Conservation (phyloP, 306 rosid species). For the Urtica urens region DNA sequence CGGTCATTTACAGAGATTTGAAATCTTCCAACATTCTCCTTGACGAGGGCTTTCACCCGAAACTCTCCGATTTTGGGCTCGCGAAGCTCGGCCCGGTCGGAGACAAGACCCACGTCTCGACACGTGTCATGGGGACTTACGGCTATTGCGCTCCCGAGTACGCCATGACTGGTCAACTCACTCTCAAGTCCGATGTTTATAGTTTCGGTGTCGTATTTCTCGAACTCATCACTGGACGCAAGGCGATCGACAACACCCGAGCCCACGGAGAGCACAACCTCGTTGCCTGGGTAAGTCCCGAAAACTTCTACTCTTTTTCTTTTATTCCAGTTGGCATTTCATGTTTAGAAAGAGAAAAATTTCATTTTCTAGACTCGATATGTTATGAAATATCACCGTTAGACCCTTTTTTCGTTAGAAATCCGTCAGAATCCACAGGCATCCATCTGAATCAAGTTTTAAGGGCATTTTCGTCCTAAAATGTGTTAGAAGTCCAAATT, state of each 20-base stretch:
- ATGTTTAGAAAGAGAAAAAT: not conserved
- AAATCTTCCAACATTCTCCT: slow-evolving; percentile 77
- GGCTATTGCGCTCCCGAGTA: slow-evolving; percentile 91
- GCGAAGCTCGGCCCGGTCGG: slow-evolving; percentile 75
- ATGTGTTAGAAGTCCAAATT: no score
- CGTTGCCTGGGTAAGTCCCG: slow-evolving; percentile 64
- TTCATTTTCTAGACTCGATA: no score
- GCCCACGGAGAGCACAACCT: slow-evolving; percentile 53
- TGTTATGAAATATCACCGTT: no score
- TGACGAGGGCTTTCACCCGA: slow-evolving; percentile 56
- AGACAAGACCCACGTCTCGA: slow-evolving; percentile 72
- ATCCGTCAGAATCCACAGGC: no score
- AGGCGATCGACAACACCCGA: slow-evolving; percentile 54
- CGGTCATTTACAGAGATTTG: slow-evolving; percentile 70
- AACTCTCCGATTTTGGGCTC: slow-evolving; percentile 76
- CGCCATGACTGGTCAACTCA: slow-evolving; percentile 71
- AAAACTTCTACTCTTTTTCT: slow-evolving; percentile 1
- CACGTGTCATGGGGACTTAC: slow-evolving; percentile 70
- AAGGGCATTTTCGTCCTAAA: no score
- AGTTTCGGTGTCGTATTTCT: slow-evolving; percentile 78
- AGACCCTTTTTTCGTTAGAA: no score
- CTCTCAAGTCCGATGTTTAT: slow-evolving; percentile 68
- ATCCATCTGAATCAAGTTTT: no score
- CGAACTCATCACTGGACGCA: slow-evolving; percentile 74
- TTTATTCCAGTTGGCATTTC: not conserved